Base-by-base conservation (phyloP, 192 early-diverging fungal species). In the Coemansia reversa region DNA sequence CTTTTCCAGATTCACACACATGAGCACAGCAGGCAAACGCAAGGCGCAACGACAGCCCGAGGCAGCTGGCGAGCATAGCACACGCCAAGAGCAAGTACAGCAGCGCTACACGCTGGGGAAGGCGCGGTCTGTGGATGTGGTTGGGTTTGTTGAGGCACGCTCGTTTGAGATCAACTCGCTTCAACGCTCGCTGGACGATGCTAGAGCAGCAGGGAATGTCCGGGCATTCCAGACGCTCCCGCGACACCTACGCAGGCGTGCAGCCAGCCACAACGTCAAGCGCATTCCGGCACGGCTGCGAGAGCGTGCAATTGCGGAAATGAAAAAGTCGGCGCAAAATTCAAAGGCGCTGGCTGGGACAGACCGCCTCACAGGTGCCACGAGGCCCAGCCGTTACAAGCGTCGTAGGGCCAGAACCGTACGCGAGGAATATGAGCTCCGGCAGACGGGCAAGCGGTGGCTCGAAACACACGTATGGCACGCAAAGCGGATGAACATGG, bases 391-490 rank as follows among this genome's bases (percentile, higher is more conserved):
- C 57, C 62, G 82, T 47, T 80, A 85, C 69, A 66, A 81, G 75
- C 75, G 75, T 1, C 74, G 74, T 4, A 57, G 73, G 39, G 45
- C 68, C 14, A 29, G 45, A 32, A 33, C 72, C 49, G 59, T 69
- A 35, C 66, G 68, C 39, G 53, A 58, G 30, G 69, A 81, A 68
- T 70, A 69, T 51, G 65, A 77, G 73, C 63, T 53, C 63, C 75
- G 79, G 47, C 79, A 81, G 75, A 58, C 32, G 16, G 70, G 71
- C 45, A 90, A 89, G 51, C 82, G 85, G 32, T 99, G 95, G 97
- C 70, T 99, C 24, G 95, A 97, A 72, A 99, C 95, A 35, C 95
- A 99, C 80, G 85, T 96, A 24, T 99, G 97, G 97, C 95, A 99
- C 69, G 89, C 93, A 12, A 99, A 99, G 74, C 85, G 97, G 62